These are phyloP conservation scores for Apiotrichum montevideense DNA, from an alignment of 1,284 basidiomycete species.

Conservation along the genomic window DNA sequence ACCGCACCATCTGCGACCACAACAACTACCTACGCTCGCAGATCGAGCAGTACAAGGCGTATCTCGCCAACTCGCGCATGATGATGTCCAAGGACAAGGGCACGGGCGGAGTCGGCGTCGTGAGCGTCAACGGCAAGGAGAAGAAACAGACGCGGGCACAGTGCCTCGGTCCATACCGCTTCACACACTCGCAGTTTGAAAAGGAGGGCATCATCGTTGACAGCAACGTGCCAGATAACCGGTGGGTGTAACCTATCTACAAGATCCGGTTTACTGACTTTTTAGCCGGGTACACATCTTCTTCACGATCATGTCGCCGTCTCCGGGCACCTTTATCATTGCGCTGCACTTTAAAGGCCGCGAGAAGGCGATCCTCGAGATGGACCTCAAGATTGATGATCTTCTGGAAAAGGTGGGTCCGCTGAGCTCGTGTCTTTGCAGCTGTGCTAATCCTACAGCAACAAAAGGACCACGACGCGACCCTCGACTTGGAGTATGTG, in stretches of 20 bases:
- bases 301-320: conserved; percentile 96
- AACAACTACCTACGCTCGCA: conserved; percentile 95
- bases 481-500: conserved; percentile 94
- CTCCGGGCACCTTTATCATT: conserved; percentile 97
- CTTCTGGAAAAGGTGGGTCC: conserved; percentile 77
- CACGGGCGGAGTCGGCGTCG: conserved; percentile 76
- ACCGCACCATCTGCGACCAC: conserved; percentile 98
- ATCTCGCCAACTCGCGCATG: conserved; percentile 92
- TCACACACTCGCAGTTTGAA: conserved; percentile 95
- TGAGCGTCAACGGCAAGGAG: conserved; percentile 94
- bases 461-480: conserved; percentile 98
- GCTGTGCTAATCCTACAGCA: conserved; percentile 41
- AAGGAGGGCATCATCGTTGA: conserved; percentile 99
- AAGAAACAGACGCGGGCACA: conserved; percentile 82
- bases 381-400: conserved; percentile 99
- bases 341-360: conserved; percentile 97
- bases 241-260: conserved; percentile 53
- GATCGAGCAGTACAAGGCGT: conserved; percentile 98
- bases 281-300: conserved; percentile 89
- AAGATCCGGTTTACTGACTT: not conserved
- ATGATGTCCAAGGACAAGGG: conserved; percentile 72
- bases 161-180: conserved; percentile 88
- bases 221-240: conserved; percentile 95
- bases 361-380: conserved; percentile 98
- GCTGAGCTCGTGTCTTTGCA: not conserved